Evolutionary conservation across 2,329 filamentous ascomycete species (phyloP).

Genomic region (Aquanectria penicillioides): DNA sequence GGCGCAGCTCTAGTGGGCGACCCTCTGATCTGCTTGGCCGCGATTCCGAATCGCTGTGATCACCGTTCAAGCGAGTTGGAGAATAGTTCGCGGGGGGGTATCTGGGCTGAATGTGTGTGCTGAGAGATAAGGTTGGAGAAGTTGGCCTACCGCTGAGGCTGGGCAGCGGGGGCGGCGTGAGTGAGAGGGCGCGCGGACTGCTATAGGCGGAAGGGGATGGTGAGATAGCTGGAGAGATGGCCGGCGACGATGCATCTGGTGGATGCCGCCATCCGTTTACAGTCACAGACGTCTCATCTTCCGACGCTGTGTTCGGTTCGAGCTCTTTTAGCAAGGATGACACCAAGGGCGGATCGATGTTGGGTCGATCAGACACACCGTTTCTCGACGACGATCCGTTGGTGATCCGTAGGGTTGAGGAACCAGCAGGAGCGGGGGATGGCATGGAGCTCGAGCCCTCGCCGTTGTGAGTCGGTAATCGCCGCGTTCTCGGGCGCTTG

Average conservation of each 20-base stretch:
- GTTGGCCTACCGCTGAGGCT: constrained; percentile 63
- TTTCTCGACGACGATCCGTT: constrained; percentile 22
- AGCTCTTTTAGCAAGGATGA: constrained; percentile 90
- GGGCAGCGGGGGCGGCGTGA: constrained; percentile 74
- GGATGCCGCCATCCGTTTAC: constrained; percentile 44
- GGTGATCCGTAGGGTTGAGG: constrained; percentile 38
- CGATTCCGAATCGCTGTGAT: constrained; percentile 35
- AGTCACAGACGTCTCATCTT: constrained; percentile 59
- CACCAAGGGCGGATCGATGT: constrained; percentile 79
- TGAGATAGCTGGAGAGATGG: constrained; percentile 72
- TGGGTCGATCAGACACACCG: constrained; percentile 27
- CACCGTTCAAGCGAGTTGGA: constrained; percentile 49
- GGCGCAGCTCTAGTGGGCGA: constrained; percentile 59
- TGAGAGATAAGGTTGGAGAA: constrained; percentile 74
- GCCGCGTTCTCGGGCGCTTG: constrained; percentile 85
- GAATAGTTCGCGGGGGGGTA: constrained; percentile 82
- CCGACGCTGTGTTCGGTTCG: constrained; percentile 70
- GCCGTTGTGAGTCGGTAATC: constrained; percentile 61
- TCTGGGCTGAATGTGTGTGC: constrained; percentile 76
- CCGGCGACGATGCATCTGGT: constrained; percentile 65
- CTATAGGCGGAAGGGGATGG: constrained; percentile 71
- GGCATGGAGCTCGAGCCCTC: constrained; percentile 58
- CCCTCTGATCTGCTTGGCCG: constrained; percentile 39
- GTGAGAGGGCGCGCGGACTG: constrained; percentile 73
- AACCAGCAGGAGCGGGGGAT: constrained; percentile 44